Evolutionary conservation across 371 early-diverging fungal genomes (phyloP).

Genomic region (Mucor irregularis): DNA sequence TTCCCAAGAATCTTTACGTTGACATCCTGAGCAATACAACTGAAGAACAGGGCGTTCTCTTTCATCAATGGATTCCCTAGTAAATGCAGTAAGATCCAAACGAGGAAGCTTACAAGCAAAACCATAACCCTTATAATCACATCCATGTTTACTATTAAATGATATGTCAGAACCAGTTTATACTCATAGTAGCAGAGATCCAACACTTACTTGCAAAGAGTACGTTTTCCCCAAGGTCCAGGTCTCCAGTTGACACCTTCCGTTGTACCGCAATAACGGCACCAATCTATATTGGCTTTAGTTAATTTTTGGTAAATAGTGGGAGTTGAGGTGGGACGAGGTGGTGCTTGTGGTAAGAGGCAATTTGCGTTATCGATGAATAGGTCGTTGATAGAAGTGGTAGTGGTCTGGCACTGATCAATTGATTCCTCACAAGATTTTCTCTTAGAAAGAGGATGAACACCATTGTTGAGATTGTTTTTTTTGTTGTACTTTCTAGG

Average conservation of each 20-base stretch:
- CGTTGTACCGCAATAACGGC: conserved; percentile 92
- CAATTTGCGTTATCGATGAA: neutral
- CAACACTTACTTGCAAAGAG: conserved; percentile 80
- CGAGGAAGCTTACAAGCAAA: conserved; percentile 88
- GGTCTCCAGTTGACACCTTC: conserved; percentile 93
- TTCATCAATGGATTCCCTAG: conserved; percentile 72
- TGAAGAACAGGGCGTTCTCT: conserved; percentile 88
- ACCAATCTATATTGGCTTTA: conserved; percentile 79
- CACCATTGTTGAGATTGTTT: neutral
- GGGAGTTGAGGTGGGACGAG: conserved; percentile 12
- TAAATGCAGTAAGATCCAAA: conserved; percentile 78
- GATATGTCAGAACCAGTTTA: too few species aligned
- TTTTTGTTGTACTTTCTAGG: neutral
- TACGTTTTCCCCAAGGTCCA: conserved; percentile 94
- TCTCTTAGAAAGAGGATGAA: neutral
- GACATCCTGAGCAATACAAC: conserved; percentile 80
- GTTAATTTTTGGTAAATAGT: conserved; percentile 72
- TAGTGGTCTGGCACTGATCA: neutral
- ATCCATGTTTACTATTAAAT: conserved; percentile 78
- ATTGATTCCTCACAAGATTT: neutral
- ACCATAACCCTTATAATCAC: conserved; percentile 93
- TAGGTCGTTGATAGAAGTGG: neutral
- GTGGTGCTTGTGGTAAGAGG: conserved; percentile 1
- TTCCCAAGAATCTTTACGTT: conserved; percentile 64
- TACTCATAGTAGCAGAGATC: too few species aligned